Conservation (phyloP, 257 asterid genomes). For the Solanum sitiens region DNA sequence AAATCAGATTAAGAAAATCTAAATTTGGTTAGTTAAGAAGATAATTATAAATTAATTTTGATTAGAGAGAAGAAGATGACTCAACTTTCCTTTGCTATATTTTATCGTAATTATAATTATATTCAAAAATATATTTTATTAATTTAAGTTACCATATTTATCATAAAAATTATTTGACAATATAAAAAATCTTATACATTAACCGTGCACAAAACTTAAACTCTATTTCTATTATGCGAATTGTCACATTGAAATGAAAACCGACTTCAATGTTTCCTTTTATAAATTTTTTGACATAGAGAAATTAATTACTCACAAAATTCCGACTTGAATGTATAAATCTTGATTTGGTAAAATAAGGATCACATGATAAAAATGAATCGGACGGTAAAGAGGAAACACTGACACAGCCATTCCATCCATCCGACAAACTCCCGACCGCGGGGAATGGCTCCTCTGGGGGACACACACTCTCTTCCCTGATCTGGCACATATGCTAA, state of each 20-base stretch:
- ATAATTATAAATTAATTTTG: too few relatives aligned
- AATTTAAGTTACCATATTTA: too few relatives aligned
- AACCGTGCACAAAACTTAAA: too few relatives aligned
- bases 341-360: background rate
- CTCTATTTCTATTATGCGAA: background rate
- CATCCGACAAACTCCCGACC: slow-evolving; percentile 49
- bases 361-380: background rate
- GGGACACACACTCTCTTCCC: slow-evolving; percentile 1
- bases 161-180: too few relatives aligned
- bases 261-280: background rate
- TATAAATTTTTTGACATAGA: background rate
- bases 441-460: slow-evolving; percentile 38
- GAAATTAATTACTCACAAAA: background rate
- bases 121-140: too few relatives aligned
- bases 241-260: background rate
- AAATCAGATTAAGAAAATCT: too few relatives aligned
- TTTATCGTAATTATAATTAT: too few relatives aligned
- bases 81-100: too few relatives aligned
- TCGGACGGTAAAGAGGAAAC: background rate
- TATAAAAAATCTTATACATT: too few relatives aligned
- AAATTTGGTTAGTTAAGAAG: too few relatives aligned
- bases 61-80: too few relatives aligned
- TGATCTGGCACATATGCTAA: slow-evolving; percentile 26
- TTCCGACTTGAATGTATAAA: background rate
- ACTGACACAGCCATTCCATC: slow-evolving; percentile 2